Evolutionary conservation across 2,329 filamentous ascomycete species (phyloP).

Genomic region (Beauveria brongniartii): DNA sequence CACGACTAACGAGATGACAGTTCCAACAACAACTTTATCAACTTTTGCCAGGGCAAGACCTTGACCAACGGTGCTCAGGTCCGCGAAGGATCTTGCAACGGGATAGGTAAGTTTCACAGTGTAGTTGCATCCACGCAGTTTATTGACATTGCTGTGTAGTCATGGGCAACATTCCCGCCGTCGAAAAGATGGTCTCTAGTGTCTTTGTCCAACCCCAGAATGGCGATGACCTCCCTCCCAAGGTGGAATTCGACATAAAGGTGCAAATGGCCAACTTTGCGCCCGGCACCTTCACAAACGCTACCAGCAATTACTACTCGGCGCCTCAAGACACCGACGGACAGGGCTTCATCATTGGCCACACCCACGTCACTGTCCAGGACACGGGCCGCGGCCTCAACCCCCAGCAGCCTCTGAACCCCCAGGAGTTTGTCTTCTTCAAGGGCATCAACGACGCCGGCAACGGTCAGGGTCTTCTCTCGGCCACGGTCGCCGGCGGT

Average conservation of each 20-base stretch:
- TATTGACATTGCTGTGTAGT: slow-evolving; percentile 24
- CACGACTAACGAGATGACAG: slow-evolving; percentile 28
- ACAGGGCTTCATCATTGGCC: slow-evolving; percentile 45
- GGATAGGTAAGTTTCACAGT: slow-evolving; percentile 41
- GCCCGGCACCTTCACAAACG: slow-evolving; percentile 54
- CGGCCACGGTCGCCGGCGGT: slow-evolving; percentile 46
- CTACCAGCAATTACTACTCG: slow-evolving; percentile 51
- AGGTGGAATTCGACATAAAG: slow-evolving; percentile 44
- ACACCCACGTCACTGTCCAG: slow-evolving; percentile 53
- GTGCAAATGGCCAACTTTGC: slow-evolving; percentile 45
- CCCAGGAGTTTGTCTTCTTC: slow-evolving; percentile 52
- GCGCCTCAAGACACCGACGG: slow-evolving; percentile 46
- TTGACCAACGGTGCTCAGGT: slow-evolving; percentile 55
- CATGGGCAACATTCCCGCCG: slow-evolving; percentile 53
- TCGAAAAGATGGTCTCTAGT: slow-evolving; percentile 48
- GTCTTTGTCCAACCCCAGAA: slow-evolving; percentile 46
- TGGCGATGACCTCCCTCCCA: slow-evolving; percentile 36
- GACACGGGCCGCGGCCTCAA: slow-evolving; percentile 42
- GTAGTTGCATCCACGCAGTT: not conserved
- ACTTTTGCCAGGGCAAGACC: slow-evolving; percentile 47
- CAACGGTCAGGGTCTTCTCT: slow-evolving; percentile 45
- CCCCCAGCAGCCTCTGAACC: slow-evolving; percentile 43
- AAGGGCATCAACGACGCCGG: slow-evolving; percentile 58
- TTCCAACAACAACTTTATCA: slow-evolving; percentile 54
- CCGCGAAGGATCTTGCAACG: slow-evolving; percentile 54